Evolutionary conservation across 2,329 filamentous ascomycete species (phyloP).

Genomic region (Trichoderma guizhouense): DNA sequence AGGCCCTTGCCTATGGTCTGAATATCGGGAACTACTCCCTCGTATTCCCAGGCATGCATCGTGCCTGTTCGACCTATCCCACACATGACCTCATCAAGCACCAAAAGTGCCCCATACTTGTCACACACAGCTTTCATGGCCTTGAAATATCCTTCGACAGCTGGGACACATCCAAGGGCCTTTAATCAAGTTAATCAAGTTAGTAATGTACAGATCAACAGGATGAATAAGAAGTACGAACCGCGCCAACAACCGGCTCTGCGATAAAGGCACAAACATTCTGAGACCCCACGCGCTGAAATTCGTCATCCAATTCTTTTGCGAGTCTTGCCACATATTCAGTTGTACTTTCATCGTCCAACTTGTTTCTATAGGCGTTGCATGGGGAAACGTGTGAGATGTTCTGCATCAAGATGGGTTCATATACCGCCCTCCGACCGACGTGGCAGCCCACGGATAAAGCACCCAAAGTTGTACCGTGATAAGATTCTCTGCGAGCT

Average conservation of each 20-base stretch:
- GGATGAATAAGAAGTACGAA: constrained; percentile 17
- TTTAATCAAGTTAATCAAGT: not conserved
- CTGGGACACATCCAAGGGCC: constrained; percentile 48
- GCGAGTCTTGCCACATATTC: constrained; percentile 40
- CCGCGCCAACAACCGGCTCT: constrained; percentile 47
- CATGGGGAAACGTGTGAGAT: not conserved
- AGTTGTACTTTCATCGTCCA: constrained; percentile 1
- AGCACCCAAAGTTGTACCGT: not conserved
- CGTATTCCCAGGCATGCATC: constrained; percentile 62
- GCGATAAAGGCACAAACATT: constrained; percentile 49
- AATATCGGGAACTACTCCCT: constrained; percentile 58
- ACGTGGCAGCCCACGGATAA: not conserved
- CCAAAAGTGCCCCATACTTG: constrained; percentile 52
- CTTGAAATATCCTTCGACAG: constrained; percentile 52
- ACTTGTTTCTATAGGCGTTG: not conserved
- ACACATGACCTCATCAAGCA: constrained; percentile 66
- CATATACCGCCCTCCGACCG: not conserved
- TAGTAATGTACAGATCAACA: not conserved
- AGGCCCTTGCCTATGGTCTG: constrained; percentile 65
- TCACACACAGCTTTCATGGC: constrained; percentile 51
- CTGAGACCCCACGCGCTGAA: constrained; percentile 42
- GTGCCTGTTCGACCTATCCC: constrained; percentile 61
- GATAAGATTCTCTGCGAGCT: not conserved
- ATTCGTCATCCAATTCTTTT: constrained; percentile 46
- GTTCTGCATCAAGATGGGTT: not conserved